Percentiles rank a stretch among this genome's conserved stretches.
Evolutionary conservation across 306 rosid species (phyloP).

Genomic region (Vachellia collinsii): DNA sequence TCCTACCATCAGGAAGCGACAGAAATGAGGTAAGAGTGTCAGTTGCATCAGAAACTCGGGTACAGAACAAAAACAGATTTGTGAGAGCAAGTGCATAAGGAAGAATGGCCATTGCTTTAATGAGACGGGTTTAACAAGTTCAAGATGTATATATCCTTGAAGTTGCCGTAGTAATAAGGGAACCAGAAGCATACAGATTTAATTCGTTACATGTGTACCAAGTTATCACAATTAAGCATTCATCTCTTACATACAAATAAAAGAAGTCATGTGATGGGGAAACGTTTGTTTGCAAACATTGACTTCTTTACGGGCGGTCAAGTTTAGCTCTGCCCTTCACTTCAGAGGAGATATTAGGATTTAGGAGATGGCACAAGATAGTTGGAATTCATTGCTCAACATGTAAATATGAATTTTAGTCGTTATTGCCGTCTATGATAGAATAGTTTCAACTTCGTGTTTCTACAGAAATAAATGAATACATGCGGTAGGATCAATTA

Average conservation of each 20-base stretch:
- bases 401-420: neutral
- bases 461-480: too few relatives aligned
- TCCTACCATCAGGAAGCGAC: constrained; percentile 1
- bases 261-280: too few relatives aligned
- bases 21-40: neutral
- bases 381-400: neutral
- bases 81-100: neutral
- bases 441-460: neutral
- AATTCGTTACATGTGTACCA: neutral
- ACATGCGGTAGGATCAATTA: too few relatives aligned
- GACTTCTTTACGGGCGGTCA: too few relatives aligned
- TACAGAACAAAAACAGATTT: neutral
- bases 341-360: neutral
- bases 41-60: neutral
- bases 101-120: neutral
- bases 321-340: neutral
- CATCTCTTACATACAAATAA: neutral
- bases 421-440: neutral
- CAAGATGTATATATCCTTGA: neutral
- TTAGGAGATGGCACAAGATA: neutral
- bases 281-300: too few relatives aligned
- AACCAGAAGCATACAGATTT: neutral
- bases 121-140: neutral
- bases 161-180: neutral
- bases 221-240: neutral